A percentile compares a stretch with the other conserved stretches of the same genome.
Conservation (phyloP, 148 eudicot species). For the Rhododendron kiyosumense region DNA sequence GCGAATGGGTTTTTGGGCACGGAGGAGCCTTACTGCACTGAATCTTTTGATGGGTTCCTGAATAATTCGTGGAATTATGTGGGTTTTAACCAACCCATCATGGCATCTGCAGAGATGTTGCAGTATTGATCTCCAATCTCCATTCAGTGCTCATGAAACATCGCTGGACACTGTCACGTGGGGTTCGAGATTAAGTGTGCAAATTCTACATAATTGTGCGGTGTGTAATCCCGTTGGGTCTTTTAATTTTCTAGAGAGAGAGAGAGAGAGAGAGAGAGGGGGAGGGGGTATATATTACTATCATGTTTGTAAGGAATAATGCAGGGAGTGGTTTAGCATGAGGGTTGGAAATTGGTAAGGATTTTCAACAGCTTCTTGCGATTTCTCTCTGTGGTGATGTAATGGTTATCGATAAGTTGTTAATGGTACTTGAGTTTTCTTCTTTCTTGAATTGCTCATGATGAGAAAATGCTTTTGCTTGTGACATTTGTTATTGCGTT, state of each 20-base stretch:
- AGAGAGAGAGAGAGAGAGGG: neutral
- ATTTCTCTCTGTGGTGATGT: neutral
- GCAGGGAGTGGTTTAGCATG: neutral
- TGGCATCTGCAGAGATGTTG: conserved; percentile 22
- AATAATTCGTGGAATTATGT: neutral
- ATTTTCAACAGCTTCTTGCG: neutral
- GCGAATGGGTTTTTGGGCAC: neutral
- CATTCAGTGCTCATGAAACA: no score
- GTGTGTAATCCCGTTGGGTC: neutral
- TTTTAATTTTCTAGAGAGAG: neutral
- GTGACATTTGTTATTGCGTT: neutral
- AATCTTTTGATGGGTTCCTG: neutral
- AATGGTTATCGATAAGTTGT: neutral
- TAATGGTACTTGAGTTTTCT: neutral
- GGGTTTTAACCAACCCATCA: neutral
- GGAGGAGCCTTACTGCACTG: neutral
- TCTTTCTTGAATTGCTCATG: neutral
- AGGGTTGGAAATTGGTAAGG: neutral
- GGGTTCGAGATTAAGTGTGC: neutral
- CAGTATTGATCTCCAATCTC: conserved; percentile 21
- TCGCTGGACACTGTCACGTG: neutral
- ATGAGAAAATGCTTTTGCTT: neutral
- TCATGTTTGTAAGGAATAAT: neutral
- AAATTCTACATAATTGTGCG: no score
- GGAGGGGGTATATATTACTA: neutral